These are phyloP conservation scores for Picea sitchensis DNA, from an alignment of 75 land plant species.

Conservation along the genomic window DNA sequence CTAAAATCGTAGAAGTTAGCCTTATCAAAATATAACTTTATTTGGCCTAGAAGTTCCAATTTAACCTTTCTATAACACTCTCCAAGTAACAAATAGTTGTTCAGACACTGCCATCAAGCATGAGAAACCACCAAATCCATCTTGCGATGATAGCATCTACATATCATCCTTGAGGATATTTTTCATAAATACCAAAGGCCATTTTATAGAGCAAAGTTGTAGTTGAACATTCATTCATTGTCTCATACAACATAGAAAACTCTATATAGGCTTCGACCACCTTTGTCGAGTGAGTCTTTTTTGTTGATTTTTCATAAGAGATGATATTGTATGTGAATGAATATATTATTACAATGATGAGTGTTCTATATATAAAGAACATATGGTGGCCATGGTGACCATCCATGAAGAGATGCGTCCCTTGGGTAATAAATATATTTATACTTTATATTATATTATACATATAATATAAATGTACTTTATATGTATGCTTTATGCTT, in stretches of 20 bases:
- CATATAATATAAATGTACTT: too few species aligned
- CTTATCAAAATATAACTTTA: too few species aligned
- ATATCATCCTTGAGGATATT: conserved; percentile 45
- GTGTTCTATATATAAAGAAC: too few species aligned
- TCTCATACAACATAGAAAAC: conserved; percentile 48
- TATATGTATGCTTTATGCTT: too few species aligned
- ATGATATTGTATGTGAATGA: too few species aligned
- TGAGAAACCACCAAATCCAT: conserved; percentile 54
- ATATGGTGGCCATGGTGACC: too few species aligned
- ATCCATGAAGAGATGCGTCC: too few species aligned
- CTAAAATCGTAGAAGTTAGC: too few species aligned
- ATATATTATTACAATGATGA: too few species aligned
- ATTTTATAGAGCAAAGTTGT: conserved; percentile 54
- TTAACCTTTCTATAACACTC: conserved; percentile 42
- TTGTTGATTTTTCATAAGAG: too few species aligned
- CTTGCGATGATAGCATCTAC: conserved; percentile 48
- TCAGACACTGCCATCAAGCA: conserved; percentile 44
- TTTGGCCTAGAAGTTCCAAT: not conserved
- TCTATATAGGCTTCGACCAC: conserved; percentile 48
- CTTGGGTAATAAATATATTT: too few species aligned
- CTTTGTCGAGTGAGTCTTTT: conserved; percentile 13
- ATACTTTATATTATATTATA: too few species aligned
- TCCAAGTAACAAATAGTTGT: conserved; percentile 62
- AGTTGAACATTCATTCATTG: conserved; percentile 56
- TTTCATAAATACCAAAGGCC: conserved; percentile 37